Evolutionary conservation across 2,329 filamentous ascomycete species (phyloP), one percentile per base, ranked within the genome.

Genomic region (Gyromitra esculenta): DNA sequence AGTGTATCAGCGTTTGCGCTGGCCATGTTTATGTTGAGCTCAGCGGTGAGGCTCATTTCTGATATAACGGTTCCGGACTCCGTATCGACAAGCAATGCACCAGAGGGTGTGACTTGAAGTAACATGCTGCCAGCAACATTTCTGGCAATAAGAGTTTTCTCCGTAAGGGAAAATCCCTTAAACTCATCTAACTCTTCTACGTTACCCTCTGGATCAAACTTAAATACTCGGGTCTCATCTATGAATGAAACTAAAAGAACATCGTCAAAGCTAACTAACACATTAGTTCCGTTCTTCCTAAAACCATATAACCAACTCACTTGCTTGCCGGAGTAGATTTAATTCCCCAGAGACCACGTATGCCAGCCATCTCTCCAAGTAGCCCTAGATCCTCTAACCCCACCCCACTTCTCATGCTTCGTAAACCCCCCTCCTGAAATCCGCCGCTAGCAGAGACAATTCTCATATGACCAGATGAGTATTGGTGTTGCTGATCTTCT

Each of bases 381-480:
- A 95, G 87, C 21, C 94, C 95, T 15, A 94, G 85, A 72, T 97
- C 93, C 82, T 97, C 93, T 66, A 98, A 87, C 0, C 94, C 94
- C 65, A 99, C 94, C 64, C 96, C 96, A 82, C 95, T 98, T 70
- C 96, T 89, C 25, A 99, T 93, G 82, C 93, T 97, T 76, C 96
- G 88, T 68, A 99, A 85, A 72, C 92, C 95, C 18, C 96, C 96
- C 81, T 97, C 93, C 79, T 92, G 90, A 82, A 93, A 96, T 0
- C 92, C 94, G 37, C 96, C 96, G 71, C 94, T 97, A 0, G 94
- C 95, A 1, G 95, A 94, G 9, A 99, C 93, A 77, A 99, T 92
- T 50, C 94, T 89, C 59, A 96, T 94, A 84, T 99, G 95, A 0
- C 96, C 96, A 0, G 95, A 97, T 0, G 94, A 97, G 81, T 97